These are phyloP conservation scores for Westerdykella sp. DNA, from an alignment of 2,329 filamentous ascomycete genomes.

Conservation along the genomic window DNA sequence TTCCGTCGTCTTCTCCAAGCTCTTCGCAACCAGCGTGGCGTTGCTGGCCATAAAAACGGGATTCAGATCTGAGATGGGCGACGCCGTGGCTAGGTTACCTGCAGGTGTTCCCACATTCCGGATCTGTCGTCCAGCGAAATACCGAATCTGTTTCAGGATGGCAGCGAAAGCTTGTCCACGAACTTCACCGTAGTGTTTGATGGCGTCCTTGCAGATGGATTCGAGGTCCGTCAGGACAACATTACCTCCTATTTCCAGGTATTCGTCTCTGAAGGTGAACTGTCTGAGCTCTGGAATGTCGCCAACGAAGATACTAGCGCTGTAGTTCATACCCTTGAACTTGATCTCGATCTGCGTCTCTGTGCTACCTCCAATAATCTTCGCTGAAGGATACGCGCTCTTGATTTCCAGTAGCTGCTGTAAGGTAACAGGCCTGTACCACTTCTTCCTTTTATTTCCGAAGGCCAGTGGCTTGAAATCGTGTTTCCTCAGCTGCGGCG, in stretches of 20 bases:
- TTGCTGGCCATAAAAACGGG: slow-evolving; percentile 87
- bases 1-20: slow-evolving; percentile 63
- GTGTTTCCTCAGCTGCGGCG: slow-evolving; percentile 75
- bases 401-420: slow-evolving; percentile 91
- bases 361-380: slow-evolving; percentile 91
- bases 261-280: slow-evolving; percentile 70
- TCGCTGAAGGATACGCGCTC: slow-evolving; percentile 72
- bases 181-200: slow-evolving; percentile 66
- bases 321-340: slow-evolving; percentile 91
- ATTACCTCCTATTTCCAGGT: slow-evolving; percentile 90
- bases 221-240: slow-evolving; percentile 89
- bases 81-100: slow-evolving; percentile 88
- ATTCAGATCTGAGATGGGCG: slow-evolving; percentile 93
- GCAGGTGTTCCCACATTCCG: slow-evolving; percentile 96
- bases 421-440: slow-evolving; percentile 84
- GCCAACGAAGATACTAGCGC: slow-evolving; percentile 82
- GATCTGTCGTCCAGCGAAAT: slow-evolving; percentile 92
- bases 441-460: slow-evolving; percentile 89
- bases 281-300: slow-evolving; percentile 86
- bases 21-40: slow-evolving; percentile 74
- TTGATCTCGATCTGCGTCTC: slow-evolving; percentile 98
- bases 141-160: slow-evolving; percentile 87
- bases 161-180: slow-evolving; percentile 78
- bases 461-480: slow-evolving; percentile 76
- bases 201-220: slow-evolving; percentile 70